Base-by-base conservation (phyloP, 768 basidiomycete genomes). In the Nidularia sp. region DNA sequence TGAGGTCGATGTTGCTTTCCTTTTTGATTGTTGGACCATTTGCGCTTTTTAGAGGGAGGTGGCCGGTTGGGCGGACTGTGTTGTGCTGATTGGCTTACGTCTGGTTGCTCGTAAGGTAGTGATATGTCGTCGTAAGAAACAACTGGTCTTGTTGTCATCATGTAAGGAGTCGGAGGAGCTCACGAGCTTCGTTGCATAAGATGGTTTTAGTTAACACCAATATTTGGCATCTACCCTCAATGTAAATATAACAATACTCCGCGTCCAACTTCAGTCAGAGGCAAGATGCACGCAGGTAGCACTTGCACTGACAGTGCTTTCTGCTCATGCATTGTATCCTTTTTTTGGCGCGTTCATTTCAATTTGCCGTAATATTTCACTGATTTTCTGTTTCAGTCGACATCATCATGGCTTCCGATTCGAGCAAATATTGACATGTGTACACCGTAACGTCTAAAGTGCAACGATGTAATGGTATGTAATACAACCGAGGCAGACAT, bases 91-190 rank as follows among this genome's bases (percentile, higher is more conserved):
- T 52, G 36, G 47, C 52, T 44, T 41, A 52, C 36, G 22, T 60
- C 32, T 13, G 67, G 47, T n/a, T 60, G 36, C 4, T 63, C 58
- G 47, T 70, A 65, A 42, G 79, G 75, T 0, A 75, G 66, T 0
- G 81, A 73, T 50, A 86, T 83, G 56, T 86, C 84, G 59, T 83
- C 84, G 72, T 86, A 85, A 6, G 83, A 84, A 51, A 85, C 66
- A 42, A 85, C 54, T 2, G 77, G 66, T 43, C 83, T 72, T 58
- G 71, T 68, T 34, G 64, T 51, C 66, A 68, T 69, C 39, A 5
- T 34, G 46, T 44, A 45, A 48, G 46, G 13, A 43, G 8, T 50
- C 36, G 33, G n/a, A 45, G 31, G 15, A 44, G 9, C 33, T 3
- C 15, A 41, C 15, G 5, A 41, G 39, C 39, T 41, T 41, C 15